Conservation (phyloP, 2,329 filamentous ascomycete genomes). For the Thielaviopsis punctulata region DNA sequence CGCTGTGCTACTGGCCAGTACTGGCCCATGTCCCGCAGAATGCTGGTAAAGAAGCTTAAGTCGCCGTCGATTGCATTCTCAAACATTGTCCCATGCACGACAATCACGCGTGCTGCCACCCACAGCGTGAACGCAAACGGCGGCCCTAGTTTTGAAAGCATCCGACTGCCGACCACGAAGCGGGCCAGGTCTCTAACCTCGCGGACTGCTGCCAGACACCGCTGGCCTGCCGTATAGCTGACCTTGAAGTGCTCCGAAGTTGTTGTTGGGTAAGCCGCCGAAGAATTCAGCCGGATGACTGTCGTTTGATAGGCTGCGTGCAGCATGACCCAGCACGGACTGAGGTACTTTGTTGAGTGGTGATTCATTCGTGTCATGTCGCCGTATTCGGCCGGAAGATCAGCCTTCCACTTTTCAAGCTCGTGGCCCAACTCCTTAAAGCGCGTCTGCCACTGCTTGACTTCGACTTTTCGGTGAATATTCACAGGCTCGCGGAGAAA, state of each 20-base stretch:
- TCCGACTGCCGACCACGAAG: constrained; percentile 56
- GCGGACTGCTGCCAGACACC: constrained; percentile 68
- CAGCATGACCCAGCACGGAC: constrained; percentile 78
- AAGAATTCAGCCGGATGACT: constrained; percentile 79
- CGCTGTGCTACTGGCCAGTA: constrained; percentile 76
- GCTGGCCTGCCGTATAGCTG: constrained; percentile 68
- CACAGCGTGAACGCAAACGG: constrained; percentile 86
- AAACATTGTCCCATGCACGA: constrained; percentile 82
- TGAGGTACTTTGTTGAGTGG: constrained; percentile 42
- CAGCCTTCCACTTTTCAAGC: constrained; percentile 68
- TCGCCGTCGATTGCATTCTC: constrained; percentile 67
- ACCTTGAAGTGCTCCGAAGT: constrained; percentile 78
- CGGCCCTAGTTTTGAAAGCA: constrained; percentile 67
- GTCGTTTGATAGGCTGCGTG: constrained; percentile 82
- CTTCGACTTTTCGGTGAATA: constrained; percentile 66
- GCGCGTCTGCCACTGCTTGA: constrained; percentile 75
- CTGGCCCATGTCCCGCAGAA: constrained; percentile 60
- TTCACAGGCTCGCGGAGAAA: constrained; percentile 83
- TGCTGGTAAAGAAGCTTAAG: constrained; percentile 67
- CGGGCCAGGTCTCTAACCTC: constrained; percentile 63
- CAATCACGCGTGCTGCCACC: constrained; percentile 72
- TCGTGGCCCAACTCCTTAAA: constrained; percentile 73
- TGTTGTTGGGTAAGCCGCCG: constrained; percentile 80
- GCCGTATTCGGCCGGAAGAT: constrained; percentile 65
- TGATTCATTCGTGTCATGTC: constrained; percentile 69